Percentiles rank a stretch among this genome's conserved stretches.
These are phyloP conservation scores for Sparassis latifolia DNA, from an alignment of 1,284 basidiomycete genomes.

Conservation along the genomic window DNA sequence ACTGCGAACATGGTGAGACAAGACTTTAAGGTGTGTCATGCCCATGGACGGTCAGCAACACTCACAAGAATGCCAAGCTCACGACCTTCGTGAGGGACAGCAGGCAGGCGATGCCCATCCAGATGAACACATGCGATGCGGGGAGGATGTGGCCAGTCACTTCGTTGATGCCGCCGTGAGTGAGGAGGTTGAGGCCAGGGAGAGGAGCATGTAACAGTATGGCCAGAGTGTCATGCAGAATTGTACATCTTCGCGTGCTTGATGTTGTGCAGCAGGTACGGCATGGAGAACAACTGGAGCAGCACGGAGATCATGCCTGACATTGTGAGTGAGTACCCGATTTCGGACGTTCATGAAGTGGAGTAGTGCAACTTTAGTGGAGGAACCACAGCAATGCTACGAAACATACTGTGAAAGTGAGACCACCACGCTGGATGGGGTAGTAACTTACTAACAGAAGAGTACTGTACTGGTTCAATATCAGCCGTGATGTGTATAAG, in stretches of 20 bases:
- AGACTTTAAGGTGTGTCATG: neutral
- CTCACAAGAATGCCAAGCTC: constrained; percentile 32
- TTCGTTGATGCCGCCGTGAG: constrained; percentile 23
- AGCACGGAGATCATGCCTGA: constrained; percentile 28
- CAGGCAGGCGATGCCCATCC: constrained; percentile 28
- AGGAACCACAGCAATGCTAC: neutral
- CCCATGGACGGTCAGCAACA: too few relatives aligned
- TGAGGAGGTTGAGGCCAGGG: constrained; percentile 30
- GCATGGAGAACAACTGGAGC: constrained; percentile 34
- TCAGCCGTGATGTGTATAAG: too few relatives aligned
- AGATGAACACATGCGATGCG: constrained; percentile 23
- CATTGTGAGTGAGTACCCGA: constrained; percentile 50
- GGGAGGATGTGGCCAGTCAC: constrained; percentile 15
- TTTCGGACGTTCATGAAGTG: constrained; percentile 53
- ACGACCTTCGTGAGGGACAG: constrained; percentile 25
- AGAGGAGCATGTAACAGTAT: constrained; percentile 28
- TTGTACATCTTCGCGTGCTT: constrained; percentile 33
- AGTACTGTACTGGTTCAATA: too few relatives aligned
- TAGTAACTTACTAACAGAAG: constrained; percentile 64
- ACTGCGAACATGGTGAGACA: constrained; percentile 24
- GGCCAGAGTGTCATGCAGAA: constrained; percentile 32
- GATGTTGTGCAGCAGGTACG: constrained; percentile 29
- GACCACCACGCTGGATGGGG: constrained; percentile 48
- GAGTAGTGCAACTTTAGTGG: neutral
- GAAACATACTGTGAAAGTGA: constrained; percentile 49